Base-by-base conservation (phyloP, 1,284 basidiomycete species). In the Cutaneotrichosporon sp. region DNA sequence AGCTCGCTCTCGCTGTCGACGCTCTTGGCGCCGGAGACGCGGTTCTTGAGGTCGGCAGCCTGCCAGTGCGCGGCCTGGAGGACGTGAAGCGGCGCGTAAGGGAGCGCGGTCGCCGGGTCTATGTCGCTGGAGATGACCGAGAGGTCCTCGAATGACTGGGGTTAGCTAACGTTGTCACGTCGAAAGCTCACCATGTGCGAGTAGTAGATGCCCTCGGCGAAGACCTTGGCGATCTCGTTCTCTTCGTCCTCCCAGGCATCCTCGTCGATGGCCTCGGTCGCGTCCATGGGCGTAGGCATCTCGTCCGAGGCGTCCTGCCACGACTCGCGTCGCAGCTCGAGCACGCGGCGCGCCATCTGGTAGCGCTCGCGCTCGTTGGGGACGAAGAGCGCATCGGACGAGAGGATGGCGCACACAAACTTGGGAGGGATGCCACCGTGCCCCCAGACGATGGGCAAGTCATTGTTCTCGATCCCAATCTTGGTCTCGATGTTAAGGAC, bases 171-270 rank as follows among this genome's bases (percentile, higher is more conserved):
- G 24, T 38, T 8, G 14, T 6, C 2, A 5, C 3, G 14, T 4
- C 22, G n/a, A 3, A 4, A 14, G 79, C 86, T 59, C 68, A 91
- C 91, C 90, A 95, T 91, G 74, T 94, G 92, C 13, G 85, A 83
- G 75, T 95, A 97, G 79, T 93, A 90, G 29, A 97, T 91, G 5
- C 90, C 90, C 31, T 85, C 81, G 34, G 84, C 79, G 74, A 97
- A 95, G 69, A 95, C 83, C 59, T 81, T 82, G n/a, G 79, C 81
- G 83, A 89, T 59, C 62, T 78, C 72, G n/a, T 56, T 66, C 60
- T 76, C 75, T 31, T 79, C 76, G 51, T 77, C 75, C n/a, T 78
- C 76, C 70, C 74, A 76, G 52, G 67, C 71, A 10, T 75, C 72
- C 58, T 67, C 67, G 25, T 45, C 54, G 16, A 50, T 27, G 38